Evolutionary conservation across 2,329 filamentous ascomycete species (phyloP).

Genomic region (Dryadomyces quercus-mongolicae): DNA sequence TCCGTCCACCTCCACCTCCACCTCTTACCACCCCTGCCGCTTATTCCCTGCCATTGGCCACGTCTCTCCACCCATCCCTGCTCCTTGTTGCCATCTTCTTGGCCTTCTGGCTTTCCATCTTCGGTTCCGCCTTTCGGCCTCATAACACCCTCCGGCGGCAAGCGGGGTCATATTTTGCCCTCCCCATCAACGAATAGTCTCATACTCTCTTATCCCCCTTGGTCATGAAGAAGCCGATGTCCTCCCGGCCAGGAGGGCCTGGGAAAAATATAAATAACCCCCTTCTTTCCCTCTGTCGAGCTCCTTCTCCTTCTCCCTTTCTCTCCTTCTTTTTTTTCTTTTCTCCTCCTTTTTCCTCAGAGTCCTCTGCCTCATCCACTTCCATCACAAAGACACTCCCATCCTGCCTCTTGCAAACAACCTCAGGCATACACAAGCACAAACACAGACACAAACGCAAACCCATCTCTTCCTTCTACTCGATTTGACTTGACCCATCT

Average conservation of each 20-base stretch:
- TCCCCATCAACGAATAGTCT: constrained; percentile 29
- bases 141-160: constrained; percentile 16
- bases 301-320: constrained; percentile 41
- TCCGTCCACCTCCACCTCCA: neutral
- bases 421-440: constrained; percentile 12
- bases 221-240: constrained; percentile 20
- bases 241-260: constrained; percentile 21
- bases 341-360: constrained; percentile 9
- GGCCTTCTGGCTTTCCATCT: constrained; percentile 6
- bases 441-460: constrained; percentile 11
- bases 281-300: constrained; percentile 31
- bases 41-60: neutral
- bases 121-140: constrained; percentile 17
- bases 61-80: constrained; percentile 1
- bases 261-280: constrained; percentile 53
- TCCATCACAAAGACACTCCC: neutral
- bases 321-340: constrained; percentile 45
- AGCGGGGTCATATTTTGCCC: constrained; percentile 26
- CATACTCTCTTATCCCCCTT: constrained; percentile 28
- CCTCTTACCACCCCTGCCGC: neutral
- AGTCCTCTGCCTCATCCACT: constrained; percentile 9
- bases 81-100: neutral
- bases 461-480: constrained; percentile 1
- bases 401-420: constrained; percentile 1
- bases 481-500: neutral